These are phyloP conservation scores for Pelargonium australe DNA, from an alignment of 441 rosid genomes.

Conservation along the genomic window DNA sequence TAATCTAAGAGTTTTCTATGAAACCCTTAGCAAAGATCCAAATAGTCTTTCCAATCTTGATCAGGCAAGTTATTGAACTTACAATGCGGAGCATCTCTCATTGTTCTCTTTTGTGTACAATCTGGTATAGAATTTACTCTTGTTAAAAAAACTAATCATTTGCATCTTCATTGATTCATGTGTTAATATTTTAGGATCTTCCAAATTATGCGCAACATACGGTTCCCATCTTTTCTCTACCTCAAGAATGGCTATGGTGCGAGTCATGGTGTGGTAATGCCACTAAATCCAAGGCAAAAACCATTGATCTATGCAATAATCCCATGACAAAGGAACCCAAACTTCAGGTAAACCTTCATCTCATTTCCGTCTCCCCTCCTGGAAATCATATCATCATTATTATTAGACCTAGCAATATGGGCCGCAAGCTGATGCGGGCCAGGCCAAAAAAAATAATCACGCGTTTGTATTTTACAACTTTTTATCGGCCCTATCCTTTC, in stretches of 20 bases:
- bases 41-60: slow-evolving; percentile 94
- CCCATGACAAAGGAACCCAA: slow-evolving; percentile 99
- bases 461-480: background rate
- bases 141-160: background rate
- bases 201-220: slow-evolving; percentile 97
- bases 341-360: slow-evolving; percentile 52
- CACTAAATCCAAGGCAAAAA: slow-evolving; percentile 84
- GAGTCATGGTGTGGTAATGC: slow-evolving; percentile 99
- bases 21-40: slow-evolving; percentile 98
- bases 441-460: too few relatives aligned
- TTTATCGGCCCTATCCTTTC: too few relatives aligned
- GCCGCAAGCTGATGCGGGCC: too few relatives aligned
- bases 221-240: slow-evolving; percentile 88
- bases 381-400: too few relatives aligned
- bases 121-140: background rate
- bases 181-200: slow-evolving; percentile 68
- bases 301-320: slow-evolving; percentile 97
- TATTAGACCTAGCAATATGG: too few relatives aligned
- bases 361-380: background rate
- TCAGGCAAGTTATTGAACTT: slow-evolving; percentile 44
- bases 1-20: slow-evolving; percentile 89
- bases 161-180: slow-evolving; percentile 8
- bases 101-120: background rate
- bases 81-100: background rate
- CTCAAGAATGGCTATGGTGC: slow-evolving; percentile 99